Percentiles rank a stretch among this genome's conserved stretches.
phyloP scores from a whole-genome alignment of 2,329 filamentous ascomycete genomes.

The Verticillium nonalfalfae region DNA sequence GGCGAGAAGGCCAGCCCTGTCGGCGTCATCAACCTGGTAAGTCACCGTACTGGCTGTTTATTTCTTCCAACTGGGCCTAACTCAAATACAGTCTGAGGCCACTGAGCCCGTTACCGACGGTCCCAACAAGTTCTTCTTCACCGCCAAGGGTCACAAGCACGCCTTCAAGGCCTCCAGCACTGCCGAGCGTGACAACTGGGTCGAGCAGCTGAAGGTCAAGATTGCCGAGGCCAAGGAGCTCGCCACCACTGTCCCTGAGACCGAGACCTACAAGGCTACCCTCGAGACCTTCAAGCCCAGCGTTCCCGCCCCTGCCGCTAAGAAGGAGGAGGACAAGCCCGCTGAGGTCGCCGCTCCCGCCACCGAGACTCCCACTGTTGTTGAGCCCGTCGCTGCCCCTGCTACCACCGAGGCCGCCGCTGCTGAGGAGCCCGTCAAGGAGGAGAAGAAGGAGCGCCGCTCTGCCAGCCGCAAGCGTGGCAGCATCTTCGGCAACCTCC shows the following conservation, averaged over 20 bases:
- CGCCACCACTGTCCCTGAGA: constrained; percentile 64
- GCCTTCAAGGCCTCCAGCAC: constrained; percentile 74
- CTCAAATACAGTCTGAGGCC: constrained; percentile 43
- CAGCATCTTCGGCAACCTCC: constrained; percentile 55
- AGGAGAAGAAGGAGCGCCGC: constrained; percentile 52
- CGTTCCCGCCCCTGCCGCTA: constrained; percentile 17
- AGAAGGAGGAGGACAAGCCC: constrained; percentile 42
- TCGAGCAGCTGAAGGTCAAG: constrained; percentile 75
- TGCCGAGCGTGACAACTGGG: constrained; percentile 88
- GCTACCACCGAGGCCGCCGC: constrained; percentile 28
- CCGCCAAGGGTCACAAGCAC: constrained; percentile 83
- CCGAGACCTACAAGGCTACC: constrained; percentile 83
- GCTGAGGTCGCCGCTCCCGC: constrained; percentile 28
- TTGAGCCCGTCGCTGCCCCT: constrained; percentile 19
- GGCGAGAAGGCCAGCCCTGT: constrained; percentile 77
- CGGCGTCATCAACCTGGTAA: constrained; percentile 80
- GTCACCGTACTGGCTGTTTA: constrained; percentile 22
- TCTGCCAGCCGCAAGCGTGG: constrained; percentile 60
- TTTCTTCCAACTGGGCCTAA: constrained; percentile 15
- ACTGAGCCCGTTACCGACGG: constrained; percentile 72
- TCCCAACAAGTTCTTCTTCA: constrained; percentile 77
- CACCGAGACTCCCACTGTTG: constrained; percentile 20
- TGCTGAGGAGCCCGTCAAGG: constrained; percentile 37
- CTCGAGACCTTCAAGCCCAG: constrained; percentile 62
- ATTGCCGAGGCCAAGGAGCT: constrained; percentile 79